These are phyloP conservation scores for Sistotremastrum suecicum DNA, from an alignment of 768 basidiomycete genomes.

Conservation along the genomic window DNA sequence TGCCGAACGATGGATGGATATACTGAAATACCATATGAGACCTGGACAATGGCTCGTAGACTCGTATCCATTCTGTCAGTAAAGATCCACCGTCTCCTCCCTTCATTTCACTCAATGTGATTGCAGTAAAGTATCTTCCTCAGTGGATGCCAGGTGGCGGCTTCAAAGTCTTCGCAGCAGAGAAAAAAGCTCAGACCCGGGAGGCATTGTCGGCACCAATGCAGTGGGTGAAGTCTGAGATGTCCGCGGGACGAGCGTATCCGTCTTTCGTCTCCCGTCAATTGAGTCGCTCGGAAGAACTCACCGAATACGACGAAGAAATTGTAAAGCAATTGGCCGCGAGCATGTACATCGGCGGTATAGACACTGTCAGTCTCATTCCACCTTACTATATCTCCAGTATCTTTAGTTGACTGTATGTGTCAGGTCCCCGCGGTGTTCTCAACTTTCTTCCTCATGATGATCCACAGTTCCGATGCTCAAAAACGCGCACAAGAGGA, in stretches of 20 bases:
- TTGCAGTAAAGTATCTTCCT: constrained; percentile 34
- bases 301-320: too few species aligned
- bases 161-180: constrained; percentile 18
- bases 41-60: constrained; percentile 28
- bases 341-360: too few species aligned
- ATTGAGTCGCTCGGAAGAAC: too few species aligned
- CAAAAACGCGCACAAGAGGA: constrained; percentile 4
- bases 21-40: not conserved
- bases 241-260: too few species aligned
- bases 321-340: too few species aligned
- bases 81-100: too few species aligned
- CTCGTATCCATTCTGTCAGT: constrained; percentile 23
- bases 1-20: constrained; percentile 19
- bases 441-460: not conserved
- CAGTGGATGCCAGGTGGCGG: constrained; percentile 37
- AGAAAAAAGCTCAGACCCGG: constrained; percentile 21
- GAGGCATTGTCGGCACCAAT: too few species aligned
- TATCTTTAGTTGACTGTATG: too few species aligned
- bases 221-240: too few species aligned
- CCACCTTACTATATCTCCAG: too few species aligned
- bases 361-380: too few species aligned
- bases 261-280: too few species aligned
- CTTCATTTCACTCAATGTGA: not conserved
- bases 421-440: not conserved
- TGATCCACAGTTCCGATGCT: not conserved